Base-by-base conservation (phyloP, 75 land plant genomes). In the Ceratopteris richardii region DNA sequence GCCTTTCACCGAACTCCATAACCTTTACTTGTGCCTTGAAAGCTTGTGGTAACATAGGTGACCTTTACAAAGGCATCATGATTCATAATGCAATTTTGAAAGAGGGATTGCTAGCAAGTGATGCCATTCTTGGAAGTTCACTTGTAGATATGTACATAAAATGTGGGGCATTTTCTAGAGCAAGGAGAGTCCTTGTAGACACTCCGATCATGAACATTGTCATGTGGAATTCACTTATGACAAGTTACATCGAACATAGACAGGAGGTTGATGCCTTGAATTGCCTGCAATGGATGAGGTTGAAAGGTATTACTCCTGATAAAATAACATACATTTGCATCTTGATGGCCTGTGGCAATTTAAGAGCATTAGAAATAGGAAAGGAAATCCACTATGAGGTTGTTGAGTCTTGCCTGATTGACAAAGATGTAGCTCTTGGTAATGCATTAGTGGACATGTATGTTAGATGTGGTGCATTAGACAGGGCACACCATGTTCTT, bases 391-490 rank as follows among this genome's bases (percentile, higher is more conserved):
- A 81, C 54, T 55, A 57, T 9, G 36, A 68, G 42, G 14, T 40
- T 48, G 67, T 31, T 13, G 51, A 66, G 2, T 73, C 69, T 40
- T 48, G 51, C 2, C 1, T 17, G 0, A 54, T 77, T 17, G 63
- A 64, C 26, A 41, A 24, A 2, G 47, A 69, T 54, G 39, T 24
- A n/a, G 69, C 53, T 53, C 72, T 80, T 40, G 81, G 60, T 12
- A 78, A 65, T 43, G 77, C 73, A 43, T 74, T 81, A 50, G 70
- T 81, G 26, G n/a, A n/a, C n/a, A n/a, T n/a, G n/a, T n/a, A n/a
- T n/a, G n/a, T n/a, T n/a, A n/a, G n/a, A n/a, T n/a, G n/a, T n/a
- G n/a, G n/a, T n/a, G n/a, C n/a, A n/a, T n/a, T n/a, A n/a, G n/a
- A n/a, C n/a, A n/a, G n/a, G 77, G 81, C 81, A 31, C 56, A 62